Conservation (phyloP, 164 flowering plant species). For the Aristolochia contorta region DNA sequence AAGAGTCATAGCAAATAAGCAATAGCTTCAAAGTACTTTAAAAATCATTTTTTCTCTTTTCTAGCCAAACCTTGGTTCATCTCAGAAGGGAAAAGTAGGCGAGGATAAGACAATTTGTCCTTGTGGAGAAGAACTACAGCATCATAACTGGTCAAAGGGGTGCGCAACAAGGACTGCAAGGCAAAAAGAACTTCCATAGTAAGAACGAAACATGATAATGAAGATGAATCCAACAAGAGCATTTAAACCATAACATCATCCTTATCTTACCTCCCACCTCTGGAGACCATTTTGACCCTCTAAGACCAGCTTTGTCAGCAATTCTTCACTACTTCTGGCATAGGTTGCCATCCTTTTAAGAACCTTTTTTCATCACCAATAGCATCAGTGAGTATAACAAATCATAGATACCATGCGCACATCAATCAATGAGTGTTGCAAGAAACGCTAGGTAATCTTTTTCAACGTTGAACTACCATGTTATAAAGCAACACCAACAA, state of each 20-base stretch:
- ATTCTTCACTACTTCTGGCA: conserved; percentile 72
- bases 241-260: background rate
- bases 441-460: too few relatives aligned
- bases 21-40: too few relatives aligned
- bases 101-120: conserved; percentile 72
- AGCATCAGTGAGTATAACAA: background rate
- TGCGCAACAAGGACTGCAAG: conserved; percentile 74
- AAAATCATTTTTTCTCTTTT: too few relatives aligned
- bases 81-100: conserved; percentile 75
- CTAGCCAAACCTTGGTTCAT: conserved; percentile 40
- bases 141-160: conserved; percentile 85
- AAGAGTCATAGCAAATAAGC: too few relatives aligned
- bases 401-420: background rate
- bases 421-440: background rate
- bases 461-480: too few relatives aligned
- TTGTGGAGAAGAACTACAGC: conserved; percentile 85
- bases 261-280: conserved; percentile 64
- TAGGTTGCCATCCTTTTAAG: conserved; percentile 70
- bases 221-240: background rate
- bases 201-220: background rate
- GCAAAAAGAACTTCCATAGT: conserved; percentile 2
- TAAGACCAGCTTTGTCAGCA: conserved; percentile 50
- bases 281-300: conserved; percentile 41
- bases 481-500: too few relatives aligned
- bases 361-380: conserved; percentile 39